phyloP scores from a whole-genome alignment of 179 eudicot species.

The Beta lomatogona region DNA sequence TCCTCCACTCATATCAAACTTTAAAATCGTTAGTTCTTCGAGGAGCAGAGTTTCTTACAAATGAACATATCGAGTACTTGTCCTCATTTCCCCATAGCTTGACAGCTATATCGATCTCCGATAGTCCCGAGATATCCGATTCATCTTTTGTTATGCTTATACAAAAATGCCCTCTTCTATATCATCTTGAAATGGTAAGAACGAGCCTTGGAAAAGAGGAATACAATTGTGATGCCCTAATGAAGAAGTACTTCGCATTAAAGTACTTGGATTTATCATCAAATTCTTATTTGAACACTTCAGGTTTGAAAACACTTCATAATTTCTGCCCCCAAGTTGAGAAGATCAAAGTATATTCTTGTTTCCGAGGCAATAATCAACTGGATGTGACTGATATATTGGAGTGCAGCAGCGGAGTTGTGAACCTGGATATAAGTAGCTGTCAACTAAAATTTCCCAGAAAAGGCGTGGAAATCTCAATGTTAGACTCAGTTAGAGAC shows the following conservation, averaged over 20 bases:
- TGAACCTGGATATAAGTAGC: conserved; percentile 2
- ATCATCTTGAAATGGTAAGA: conserved; percentile 20
- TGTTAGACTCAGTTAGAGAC: conserved; percentile 18
- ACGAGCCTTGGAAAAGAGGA: conserved; percentile 25
- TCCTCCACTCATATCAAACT: conserved; percentile 22
- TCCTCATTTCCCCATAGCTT: conserved; percentile 23
- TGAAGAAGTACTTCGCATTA: conserved; percentile 18
- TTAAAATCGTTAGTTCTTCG: conserved; percentile 16
- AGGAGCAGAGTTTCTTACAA: too few relatives aligned
- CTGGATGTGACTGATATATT: conserved; percentile 30
- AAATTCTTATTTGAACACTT: conserved; percentile 3
- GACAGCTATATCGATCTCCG: conserved; percentile 14
- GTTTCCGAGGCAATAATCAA: conserved; percentile 11
- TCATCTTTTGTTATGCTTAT: conserved; percentile 22
- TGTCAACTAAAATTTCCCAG: conserved; percentile 12
- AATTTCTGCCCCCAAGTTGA: conserved; percentile 25
- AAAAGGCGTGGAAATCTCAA: conserved; percentile 3
- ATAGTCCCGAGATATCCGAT: conserved; percentile 25
- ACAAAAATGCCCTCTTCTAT: conserved; percentile 25
- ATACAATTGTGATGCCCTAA: conserved; percentile 1
- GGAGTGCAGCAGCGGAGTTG: neutral
- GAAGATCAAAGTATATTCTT: conserved; percentile 6
- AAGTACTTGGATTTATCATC: conserved; percentile 14
- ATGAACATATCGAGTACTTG: conserved; percentile 19
- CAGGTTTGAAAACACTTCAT: conserved; percentile 11